A percentile compares a stretch with the other conserved stretches of the same genome.
phyloP scores from a whole-genome alignment of 805 yeast genomes.

The fission yeast (Schizosaccharomyces pombe) region DNA sequence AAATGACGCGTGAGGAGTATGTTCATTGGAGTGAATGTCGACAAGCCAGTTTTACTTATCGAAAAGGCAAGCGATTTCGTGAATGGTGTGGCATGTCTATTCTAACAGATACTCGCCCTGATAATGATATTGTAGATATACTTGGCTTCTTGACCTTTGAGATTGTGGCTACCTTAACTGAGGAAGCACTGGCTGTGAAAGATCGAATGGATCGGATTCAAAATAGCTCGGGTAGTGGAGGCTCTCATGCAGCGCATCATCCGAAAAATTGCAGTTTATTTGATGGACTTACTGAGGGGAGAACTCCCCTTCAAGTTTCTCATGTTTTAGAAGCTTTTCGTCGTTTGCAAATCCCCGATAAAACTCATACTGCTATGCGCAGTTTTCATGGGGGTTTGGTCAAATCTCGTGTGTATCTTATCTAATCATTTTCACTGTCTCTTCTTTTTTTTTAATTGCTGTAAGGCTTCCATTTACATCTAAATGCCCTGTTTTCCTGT shows the following conservation, averaged over 20 bases:
- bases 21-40: conserved; percentile 98
- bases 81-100: conserved; percentile 87
- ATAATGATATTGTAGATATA: conserved; percentile 90
- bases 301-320: conserved; percentile 49
- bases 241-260: conserved; percentile 19
- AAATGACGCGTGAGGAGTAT: conserved; percentile 91
- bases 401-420: conserved; percentile 14
- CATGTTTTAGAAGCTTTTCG: conserved; percentile 86
- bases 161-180: conserved; percentile 84
- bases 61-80: conserved; percentile 79
- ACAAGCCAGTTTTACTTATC: conserved; percentile 86
- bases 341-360: conserved; percentile 34
- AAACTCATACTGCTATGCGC: conserved; percentile 38
- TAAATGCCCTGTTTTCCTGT: too few relatives aligned
- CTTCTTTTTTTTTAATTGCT: too few relatives aligned
- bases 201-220: neutral
- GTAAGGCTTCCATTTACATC: too few relatives aligned
- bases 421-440: too few relatives aligned
- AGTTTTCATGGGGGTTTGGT: conserved; percentile 51
- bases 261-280: conserved; percentile 34
- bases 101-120: conserved; percentile 71
- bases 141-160: conserved; percentile 89
- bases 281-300: conserved; percentile 72
- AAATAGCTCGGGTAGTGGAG: conserved; percentile 35
- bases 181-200: conserved; percentile 59